phyloP scores from a whole-genome alignment of 2,329 filamentous ascomycete species.

The Ophidiomyces ophidiicola region DNA sequence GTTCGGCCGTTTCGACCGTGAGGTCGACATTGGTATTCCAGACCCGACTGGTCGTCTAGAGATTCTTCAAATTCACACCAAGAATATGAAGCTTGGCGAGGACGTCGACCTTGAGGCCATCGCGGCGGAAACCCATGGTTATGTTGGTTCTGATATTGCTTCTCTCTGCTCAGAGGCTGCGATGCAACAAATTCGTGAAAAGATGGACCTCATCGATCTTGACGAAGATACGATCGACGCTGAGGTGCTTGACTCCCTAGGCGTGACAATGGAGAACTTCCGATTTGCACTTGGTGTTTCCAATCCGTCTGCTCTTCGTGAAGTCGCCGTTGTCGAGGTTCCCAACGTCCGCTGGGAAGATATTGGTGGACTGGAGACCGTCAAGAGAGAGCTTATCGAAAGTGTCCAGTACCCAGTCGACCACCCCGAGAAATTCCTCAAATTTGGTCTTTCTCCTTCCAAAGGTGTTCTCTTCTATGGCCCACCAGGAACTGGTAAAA shows the following conservation, averaged over 20 bases:
- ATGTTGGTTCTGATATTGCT: constrained; percentile 95
- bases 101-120: constrained; percentile 96
- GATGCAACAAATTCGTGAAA: constrained; percentile 99
- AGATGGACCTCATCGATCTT: constrained; percentile 99
- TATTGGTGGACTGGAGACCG: constrained; percentile 92
- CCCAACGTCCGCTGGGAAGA: constrained; percentile 99
- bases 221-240: constrained; percentile 99
- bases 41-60: constrained; percentile 97
- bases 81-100: constrained; percentile 99
- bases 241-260: constrained; percentile 92
- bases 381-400: constrained; percentile 99
- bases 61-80: constrained; percentile 98
- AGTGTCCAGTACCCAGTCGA: constrained; percentile 98
- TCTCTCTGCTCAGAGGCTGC: constrained; percentile 97
- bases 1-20: constrained; percentile 97
- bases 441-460: constrained; percentile 95
- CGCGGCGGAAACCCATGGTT: constrained; percentile 94
- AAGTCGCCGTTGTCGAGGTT: constrained; percentile 97
- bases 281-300: constrained; percentile 93
- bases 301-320: constrained; percentile 95
- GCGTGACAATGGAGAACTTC: constrained; percentile 99
- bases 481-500: constrained; percentile 99
- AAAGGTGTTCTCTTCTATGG: constrained; percentile 98
- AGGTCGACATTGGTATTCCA: constrained; percentile 95
- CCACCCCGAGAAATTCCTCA: constrained; percentile 99